These are phyloP conservation scores for Solanum hybrid DNA, from an alignment of 305 asterid species.

Conservation along the genomic window DNA sequence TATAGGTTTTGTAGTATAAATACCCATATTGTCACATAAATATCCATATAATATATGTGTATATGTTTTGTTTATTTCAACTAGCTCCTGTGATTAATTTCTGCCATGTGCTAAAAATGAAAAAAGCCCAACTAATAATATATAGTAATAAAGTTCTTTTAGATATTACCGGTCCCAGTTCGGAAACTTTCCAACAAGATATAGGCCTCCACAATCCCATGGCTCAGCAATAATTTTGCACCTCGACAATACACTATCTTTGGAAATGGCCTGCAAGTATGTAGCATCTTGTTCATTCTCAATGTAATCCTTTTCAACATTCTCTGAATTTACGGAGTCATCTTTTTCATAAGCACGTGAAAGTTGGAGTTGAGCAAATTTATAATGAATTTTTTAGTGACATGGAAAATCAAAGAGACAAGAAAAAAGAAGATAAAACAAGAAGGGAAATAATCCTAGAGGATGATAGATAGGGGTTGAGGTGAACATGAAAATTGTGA, in stretches of 20 bases:
- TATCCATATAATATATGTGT: background rate
- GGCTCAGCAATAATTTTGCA: slow-evolving; percentile 93
- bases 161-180: slow-evolving; percentile 87
- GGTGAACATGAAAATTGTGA: background rate
- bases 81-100: background rate
- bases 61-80: background rate
- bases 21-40: background rate
- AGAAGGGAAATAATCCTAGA: background rate
- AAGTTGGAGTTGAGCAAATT: background rate
- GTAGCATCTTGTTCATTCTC: background rate
- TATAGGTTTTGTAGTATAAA: background rate
- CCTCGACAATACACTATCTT: slow-evolving; percentile 71
- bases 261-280: slow-evolving; percentile 73
- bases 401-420: background rate
- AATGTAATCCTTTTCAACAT: background rate
- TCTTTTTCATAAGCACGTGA: background rate
- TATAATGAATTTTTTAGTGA: background rate
- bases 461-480: background rate
- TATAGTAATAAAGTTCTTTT: slow-evolving; percentile 1
- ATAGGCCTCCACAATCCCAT: slow-evolving; percentile 97
- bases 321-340: background rate
- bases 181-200: slow-evolving; percentile 94
- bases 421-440: background rate
- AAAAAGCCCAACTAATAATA: background rate
- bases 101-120: background rate